These are phyloP conservation scores for Voacanga thouarsii DNA, from an alignment of 257 asterid genomes.

Conservation along the genomic window DNA sequence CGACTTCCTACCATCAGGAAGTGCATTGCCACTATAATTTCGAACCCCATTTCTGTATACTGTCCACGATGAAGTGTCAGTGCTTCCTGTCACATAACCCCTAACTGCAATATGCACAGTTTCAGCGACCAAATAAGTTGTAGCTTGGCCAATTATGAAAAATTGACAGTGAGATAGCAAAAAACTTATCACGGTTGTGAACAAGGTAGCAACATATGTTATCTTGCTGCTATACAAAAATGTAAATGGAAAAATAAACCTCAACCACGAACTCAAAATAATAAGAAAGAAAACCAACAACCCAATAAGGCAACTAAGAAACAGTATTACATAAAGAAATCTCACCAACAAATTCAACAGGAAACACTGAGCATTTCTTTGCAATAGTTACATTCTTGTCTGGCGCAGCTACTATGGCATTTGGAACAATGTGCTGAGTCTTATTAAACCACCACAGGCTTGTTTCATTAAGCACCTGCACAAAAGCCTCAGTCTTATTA, in stretches of 20 bases:
- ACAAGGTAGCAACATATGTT: not conserved
- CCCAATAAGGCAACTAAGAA: not conserved
- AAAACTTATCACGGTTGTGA: not conserved
- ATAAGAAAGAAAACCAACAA: not conserved
- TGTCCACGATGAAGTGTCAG: constrained; percentile 96
- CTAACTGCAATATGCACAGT: constrained; percentile 47
- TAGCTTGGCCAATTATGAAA: not conserved
- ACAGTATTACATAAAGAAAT: not conserved
- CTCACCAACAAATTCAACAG: constrained; percentile 97
- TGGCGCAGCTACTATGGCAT: constrained; percentile 79
- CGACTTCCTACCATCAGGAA: constrained; percentile 68
- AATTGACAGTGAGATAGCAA: not conserved
- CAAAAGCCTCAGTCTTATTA: constrained; percentile 4
- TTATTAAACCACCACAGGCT: constrained; percentile 91
- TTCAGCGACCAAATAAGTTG: not conserved
- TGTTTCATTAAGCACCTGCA: constrained; percentile 88
- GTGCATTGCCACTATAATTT: constrained; percentile 82
- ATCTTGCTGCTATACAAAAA: not conserved
- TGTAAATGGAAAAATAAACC: not conserved
- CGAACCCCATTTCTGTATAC: constrained; percentile 80
- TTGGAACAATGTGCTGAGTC: constrained; percentile 77
- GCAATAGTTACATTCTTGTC: constrained; percentile 91
- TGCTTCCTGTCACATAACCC: constrained; percentile 95
- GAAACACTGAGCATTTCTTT: constrained; percentile 90
- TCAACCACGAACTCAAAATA: not conserved